Base-by-base conservation (phyloP, 2,329 filamentous ascomycete genomes). In the Lachnellula arida region DNA sequence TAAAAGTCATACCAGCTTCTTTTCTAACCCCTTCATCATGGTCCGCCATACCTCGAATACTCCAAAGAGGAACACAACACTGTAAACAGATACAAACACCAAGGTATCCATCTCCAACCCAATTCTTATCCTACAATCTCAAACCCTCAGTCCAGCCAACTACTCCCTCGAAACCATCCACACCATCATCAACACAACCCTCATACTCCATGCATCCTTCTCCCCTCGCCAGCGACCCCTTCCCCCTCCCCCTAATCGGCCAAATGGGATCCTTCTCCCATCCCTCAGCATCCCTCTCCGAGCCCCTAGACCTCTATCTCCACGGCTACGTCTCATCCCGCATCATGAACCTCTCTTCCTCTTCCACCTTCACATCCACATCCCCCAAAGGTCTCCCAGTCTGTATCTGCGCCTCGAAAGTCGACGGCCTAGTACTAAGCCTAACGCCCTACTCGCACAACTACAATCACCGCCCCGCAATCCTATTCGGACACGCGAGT, bases 231-330 rank as follows among this genome's bases (percentile, higher is more conserved):
- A 25, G 25, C 4, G 58, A 63, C 46, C 85, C 87, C 1, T 94
- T 92, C 67, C 89, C 90, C 52, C 79, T 96, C 2, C 91, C 91
- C 59, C 92, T 95, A 87, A 90, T 95, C 65, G 89, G 89, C 47
- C 84, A 89, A 65, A 88, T 94, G 80, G 88, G 84, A 12, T 89
- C 86, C 28, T 94, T 87, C 69, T 75, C 75, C 57, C 75, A 78
- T 0, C 86, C 86, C 7, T 86, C 81, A 51, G 78, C 84, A n/a
- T 77, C 78, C 51, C 71, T 81, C n/a, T 77, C 81, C 49, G 85
- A 91, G 61, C 83, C 86, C 0, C 76, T 91, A 11, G 86, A 91
- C 56, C 79, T 87, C 59, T 95, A 95, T 70, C 80, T 96, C 15
- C 91, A 96, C 72, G 90, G 89, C 68, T 94, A 92, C 70, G 85